Conservation (phyloP, 768 basidiomycete species). For the Russula abietina region DNA sequence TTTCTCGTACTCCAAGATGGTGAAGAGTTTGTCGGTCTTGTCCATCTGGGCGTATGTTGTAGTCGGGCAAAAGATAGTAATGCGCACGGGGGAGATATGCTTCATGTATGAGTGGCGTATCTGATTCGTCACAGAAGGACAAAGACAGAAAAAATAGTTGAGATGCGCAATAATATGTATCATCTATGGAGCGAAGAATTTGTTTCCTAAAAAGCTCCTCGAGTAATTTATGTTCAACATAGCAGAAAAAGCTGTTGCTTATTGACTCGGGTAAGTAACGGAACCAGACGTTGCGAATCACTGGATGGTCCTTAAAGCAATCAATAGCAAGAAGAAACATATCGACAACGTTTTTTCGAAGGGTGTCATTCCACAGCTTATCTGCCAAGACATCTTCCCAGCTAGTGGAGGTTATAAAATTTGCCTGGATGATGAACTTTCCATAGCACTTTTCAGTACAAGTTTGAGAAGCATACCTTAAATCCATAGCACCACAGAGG, state of each 20-base stretch:
- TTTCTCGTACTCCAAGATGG: conserved; percentile 19
- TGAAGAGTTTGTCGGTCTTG: not conserved
- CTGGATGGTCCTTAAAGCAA: conserved; percentile 20
- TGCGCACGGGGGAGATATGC: not conserved
- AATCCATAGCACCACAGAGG: conserved; percentile 28
- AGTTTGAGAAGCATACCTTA: conserved; percentile 19
- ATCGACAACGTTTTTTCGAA: conserved; percentile 25
- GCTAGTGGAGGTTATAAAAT: conserved; percentile 30
- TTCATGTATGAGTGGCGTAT: conserved; percentile 11
- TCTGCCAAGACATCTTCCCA: conserved; percentile 28
- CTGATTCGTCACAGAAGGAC: not conserved
- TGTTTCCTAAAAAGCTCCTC: conserved; percentile 4
- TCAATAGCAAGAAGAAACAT: conserved; percentile 26
- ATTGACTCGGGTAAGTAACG: conserved; percentile 27
- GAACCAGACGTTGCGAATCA: conserved; percentile 27
- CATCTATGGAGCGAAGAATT: conserved; percentile 25
- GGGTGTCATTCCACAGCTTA: conserved; percentile 26
- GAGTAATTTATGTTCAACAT: conserved; percentile 14
- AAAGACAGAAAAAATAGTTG: conserved; percentile 12
- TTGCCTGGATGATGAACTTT: conserved; percentile 31
- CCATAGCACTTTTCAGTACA: not conserved
- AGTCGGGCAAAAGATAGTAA: conserved; percentile 19
- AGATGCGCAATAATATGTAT: conserved; percentile 15
- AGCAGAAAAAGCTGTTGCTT: conserved; percentile 23
- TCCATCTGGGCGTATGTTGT: not conserved